Evolutionary conservation across 2,329 filamentous ascomycete species (phyloP).

Genomic region (Arachnomyces sp.): DNA sequence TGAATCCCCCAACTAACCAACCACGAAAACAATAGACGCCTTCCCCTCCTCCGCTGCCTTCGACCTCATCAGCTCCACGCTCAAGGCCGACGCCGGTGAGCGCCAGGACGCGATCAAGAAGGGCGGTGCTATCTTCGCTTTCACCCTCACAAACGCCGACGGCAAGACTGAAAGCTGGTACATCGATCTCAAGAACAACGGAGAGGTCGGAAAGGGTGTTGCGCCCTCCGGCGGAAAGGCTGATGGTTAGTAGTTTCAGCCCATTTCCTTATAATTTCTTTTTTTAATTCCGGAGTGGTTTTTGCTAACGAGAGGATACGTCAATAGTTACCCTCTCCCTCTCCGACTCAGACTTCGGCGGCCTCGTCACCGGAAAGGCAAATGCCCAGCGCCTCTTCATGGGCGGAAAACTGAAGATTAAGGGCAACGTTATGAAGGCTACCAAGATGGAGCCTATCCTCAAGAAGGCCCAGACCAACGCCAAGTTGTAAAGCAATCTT

Average conservation of each 20-base stretch:
- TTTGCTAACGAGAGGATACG: too few relatives aligned
- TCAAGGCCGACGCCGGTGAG: constrained; percentile 62
- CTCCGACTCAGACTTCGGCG: constrained; percentile 77
- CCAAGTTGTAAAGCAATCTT: constrained; percentile 61
- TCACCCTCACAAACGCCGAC: constrained; percentile 80
- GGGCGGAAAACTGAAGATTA: constrained; percentile 97
- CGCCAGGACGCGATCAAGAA: constrained; percentile 84
- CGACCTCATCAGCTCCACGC: constrained; percentile 70
- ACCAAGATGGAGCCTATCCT: constrained; percentile 92
- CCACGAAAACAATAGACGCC: constrained; percentile 47
- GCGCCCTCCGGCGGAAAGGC: constrained; percentile 66
- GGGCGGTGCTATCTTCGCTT: constrained; percentile 79
- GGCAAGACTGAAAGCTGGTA: constrained; percentile 83
- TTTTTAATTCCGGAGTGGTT: not conserved
- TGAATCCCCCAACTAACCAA: constrained; percentile 1
- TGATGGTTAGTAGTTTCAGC: constrained; percentile 53
- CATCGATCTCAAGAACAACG: constrained; percentile 89
- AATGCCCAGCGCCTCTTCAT: constrained; percentile 96
- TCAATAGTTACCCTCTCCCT: constrained; percentile 75
- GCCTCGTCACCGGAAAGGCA: constrained; percentile 76
- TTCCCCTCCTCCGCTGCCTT: constrained; percentile 91
- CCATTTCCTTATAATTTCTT: not conserved
- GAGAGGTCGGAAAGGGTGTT: constrained; percentile 68
- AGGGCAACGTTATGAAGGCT: constrained; percentile 96
- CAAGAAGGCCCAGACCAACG: constrained; percentile 76